A percentile compares a stretch with the other conserved stretches of the same genome.
Conservation (phyloP, 2,329 filamentous ascomycete genomes). For the Cytospora chrysosperma region DNA sequence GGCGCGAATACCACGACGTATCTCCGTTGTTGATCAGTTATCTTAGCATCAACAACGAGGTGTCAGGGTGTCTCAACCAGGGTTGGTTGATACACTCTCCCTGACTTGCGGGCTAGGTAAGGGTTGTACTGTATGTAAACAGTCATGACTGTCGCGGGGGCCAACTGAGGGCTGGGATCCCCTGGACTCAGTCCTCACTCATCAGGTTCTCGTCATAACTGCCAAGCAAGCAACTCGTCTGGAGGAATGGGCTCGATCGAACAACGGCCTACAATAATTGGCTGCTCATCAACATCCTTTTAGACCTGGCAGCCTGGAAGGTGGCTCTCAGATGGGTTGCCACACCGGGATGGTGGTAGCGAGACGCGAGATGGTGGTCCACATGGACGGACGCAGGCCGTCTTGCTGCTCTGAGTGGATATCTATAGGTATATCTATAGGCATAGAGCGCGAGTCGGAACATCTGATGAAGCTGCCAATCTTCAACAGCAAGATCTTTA, state of each 20-base stretch:
- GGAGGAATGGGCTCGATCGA: not conserved
- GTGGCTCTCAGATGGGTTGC: conserved; percentile 1
- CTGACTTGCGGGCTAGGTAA: not conserved
- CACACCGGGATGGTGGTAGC: conserved; percentile 15
- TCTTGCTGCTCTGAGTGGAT: not conserved
- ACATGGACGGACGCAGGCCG: not conserved
- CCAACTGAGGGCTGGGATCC: not conserved
- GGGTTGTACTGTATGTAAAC: not conserved
- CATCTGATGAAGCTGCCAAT: not conserved
- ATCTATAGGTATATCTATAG: not conserved
- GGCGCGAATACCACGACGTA: not conserved
- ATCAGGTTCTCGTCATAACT: conserved; percentile 12
- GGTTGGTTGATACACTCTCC: no score
- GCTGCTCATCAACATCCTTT: conserved; percentile 1
- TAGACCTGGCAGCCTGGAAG: not conserved
- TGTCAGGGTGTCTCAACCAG: not conserved
- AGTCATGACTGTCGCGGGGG: no score
- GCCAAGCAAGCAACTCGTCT: conserved; percentile 15
- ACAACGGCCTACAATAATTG: no score
- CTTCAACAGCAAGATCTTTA: not conserved
- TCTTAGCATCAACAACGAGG: no score
- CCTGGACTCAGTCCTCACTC: not conserved
- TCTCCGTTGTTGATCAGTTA: not conserved
- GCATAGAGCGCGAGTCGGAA: not conserved
- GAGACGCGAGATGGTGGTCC: not conserved